Conservation (phyloP, 495 filamentous ascomycete species). For the Viridothelium virens region DNA sequence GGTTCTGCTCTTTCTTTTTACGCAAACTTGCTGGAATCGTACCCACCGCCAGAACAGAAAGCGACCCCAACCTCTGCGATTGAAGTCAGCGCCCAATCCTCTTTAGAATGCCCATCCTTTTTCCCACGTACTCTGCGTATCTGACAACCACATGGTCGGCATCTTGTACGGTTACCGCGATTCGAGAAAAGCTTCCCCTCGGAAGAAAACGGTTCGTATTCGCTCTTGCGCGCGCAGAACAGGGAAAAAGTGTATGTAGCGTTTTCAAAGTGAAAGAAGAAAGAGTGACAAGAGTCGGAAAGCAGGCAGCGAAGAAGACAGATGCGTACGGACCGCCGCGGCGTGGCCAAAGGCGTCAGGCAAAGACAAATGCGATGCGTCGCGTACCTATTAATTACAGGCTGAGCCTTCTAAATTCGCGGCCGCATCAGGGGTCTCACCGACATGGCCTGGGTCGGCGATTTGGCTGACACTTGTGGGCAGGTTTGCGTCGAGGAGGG, state of each 20-base stretch:
- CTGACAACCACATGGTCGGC: constrained; percentile 89
- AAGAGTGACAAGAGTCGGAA: constrained; percentile 12
- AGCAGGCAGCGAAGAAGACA: background rate
- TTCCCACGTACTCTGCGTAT: constrained; percentile 72
- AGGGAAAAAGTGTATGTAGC: background rate
- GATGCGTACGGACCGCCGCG: background rate
- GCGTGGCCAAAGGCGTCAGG: background rate
- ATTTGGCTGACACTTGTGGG: background rate
- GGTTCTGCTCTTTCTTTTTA: background rate
- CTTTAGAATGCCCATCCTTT: background rate
- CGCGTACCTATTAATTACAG: background rate
- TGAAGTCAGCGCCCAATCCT: background rate
- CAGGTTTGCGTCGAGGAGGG: background rate
- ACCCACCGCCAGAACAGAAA: constrained; percentile 92
- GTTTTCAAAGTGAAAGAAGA: background rate
- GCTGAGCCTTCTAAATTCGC: too few species aligned
- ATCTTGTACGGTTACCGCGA: constrained; percentile 31
- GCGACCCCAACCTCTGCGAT: constrained; percentile 79
- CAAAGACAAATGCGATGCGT: background rate
- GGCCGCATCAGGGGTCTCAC: too few species aligned
- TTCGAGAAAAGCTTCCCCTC: background rate
- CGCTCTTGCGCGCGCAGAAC: too few species aligned
- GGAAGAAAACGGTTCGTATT: background rate
- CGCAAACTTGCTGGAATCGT: constrained; percentile 21
- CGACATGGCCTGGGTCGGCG: too few species aligned